Conservation (phyloP, 2,329 filamentous ascomycete species). For the Nemania bipapillata region DNA sequence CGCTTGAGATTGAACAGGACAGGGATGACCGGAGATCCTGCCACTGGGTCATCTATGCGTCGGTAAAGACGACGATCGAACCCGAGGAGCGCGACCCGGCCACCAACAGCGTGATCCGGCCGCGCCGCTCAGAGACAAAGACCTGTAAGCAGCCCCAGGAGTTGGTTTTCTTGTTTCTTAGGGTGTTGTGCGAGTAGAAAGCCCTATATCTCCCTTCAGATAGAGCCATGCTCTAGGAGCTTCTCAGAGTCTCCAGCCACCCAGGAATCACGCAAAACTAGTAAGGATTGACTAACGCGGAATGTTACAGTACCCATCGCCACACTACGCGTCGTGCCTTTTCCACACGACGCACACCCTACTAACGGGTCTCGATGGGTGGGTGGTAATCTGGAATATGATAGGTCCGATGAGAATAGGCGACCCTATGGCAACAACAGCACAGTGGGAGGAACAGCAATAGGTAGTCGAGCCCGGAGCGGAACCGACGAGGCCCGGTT, state of each 20-base stretch:
- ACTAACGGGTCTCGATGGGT: slow-evolving; percentile 61
- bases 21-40: slow-evolving; percentile 80
- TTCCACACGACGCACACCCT: slow-evolving; percentile 76
- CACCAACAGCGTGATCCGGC: slow-evolving; percentile 55
- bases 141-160: slow-evolving; percentile 41
- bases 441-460: background rate
- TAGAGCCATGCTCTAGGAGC: background rate
- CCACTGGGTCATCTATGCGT: slow-evolving; percentile 89
- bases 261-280: background rate
- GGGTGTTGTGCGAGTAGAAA: background rate
- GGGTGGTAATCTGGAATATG: slow-evolving; percentile 54
- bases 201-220: background rate
- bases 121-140: slow-evolving; percentile 58
- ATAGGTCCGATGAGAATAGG: background rate
- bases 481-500: too few relatives aligned
- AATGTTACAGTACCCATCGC: slow-evolving; percentile 66
- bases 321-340: slow-evolving; percentile 82
- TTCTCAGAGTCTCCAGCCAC: background rate
- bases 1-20: slow-evolving; percentile 79
- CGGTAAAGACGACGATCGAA: slow-evolving; percentile 60
- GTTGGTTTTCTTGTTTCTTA: background rate
- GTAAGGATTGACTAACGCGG: background rate
- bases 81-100: slow-evolving; percentile 58
- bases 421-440: background rate
- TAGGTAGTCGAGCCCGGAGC: slow-evolving; percentile 25